Evolutionary conservation across 768 basidiomycete species (phyloP).

Genomic region (Mycena kentingensis): DNA sequence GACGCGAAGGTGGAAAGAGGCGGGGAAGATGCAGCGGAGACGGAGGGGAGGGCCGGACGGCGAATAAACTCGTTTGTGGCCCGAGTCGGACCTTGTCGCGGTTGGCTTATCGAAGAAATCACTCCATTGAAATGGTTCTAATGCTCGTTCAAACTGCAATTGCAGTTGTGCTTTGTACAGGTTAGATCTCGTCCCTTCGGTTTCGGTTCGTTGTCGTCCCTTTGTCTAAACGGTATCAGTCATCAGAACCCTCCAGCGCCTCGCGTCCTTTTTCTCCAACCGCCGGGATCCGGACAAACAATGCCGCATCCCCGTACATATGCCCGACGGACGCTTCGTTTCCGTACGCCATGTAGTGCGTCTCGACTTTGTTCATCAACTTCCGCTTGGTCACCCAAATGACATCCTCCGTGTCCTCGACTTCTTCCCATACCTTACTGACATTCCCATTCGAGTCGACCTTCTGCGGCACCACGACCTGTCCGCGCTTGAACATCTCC

Average conservation of each 20-base stretch:
- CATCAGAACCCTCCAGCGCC: too few relatives aligned
- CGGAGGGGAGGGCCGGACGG: constrained; percentile 54
- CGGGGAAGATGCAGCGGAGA: constrained; percentile 62
- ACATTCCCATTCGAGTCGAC: background rate
- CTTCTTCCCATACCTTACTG: background rate
- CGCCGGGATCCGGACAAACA: background rate
- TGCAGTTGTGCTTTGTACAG: too few relatives aligned
- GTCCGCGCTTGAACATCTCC: background rate
- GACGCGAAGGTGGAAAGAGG: constrained; percentile 78
- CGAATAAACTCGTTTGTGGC: too few relatives aligned
- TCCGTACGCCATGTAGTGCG: background rate
- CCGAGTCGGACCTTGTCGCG: constrained; percentile 26
- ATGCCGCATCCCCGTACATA: constrained; percentile 2
- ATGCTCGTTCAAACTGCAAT: too few relatives aligned
- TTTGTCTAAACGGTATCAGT: too few relatives aligned
- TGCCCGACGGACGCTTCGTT: background rate
- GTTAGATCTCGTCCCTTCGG: too few relatives aligned
- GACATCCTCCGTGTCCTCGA: background rate
- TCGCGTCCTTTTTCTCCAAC: background rate
- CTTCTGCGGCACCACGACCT: background rate
- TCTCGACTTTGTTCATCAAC: background rate
- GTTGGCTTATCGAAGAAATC: too few relatives aligned
- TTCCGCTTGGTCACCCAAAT: background rate
- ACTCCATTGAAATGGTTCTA: too few relatives aligned
- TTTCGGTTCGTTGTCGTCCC: too few relatives aligned